Conservation (phyloP, 2,329 filamentous ascomycete genomes). For the Trichophyton schoenleinii region DNA sequence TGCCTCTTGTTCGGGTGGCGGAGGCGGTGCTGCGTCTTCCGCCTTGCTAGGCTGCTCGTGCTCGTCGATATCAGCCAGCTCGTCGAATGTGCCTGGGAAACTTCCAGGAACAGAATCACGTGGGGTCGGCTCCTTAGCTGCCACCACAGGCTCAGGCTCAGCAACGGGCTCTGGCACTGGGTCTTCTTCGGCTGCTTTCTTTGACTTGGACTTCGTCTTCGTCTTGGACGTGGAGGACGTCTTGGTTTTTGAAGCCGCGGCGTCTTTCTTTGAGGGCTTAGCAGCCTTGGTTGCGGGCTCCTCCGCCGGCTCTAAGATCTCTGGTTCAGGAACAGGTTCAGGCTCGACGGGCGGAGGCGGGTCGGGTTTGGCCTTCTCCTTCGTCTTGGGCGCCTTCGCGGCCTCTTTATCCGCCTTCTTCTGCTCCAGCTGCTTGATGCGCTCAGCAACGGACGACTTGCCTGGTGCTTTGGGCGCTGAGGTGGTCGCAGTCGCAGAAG, state of each 20-base stretch:
- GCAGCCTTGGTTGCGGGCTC: constrained; percentile 17
- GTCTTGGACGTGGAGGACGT: background rate
- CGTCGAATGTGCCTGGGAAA: constrained; percentile 39
- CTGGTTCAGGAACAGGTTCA: constrained; percentile 15
- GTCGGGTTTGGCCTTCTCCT: constrained; percentile 22
- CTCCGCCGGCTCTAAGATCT: background rate
- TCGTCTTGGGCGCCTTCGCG: constrained; percentile 24
- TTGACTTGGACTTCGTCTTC: constrained; percentile 4
- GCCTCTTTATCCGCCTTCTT: constrained; percentile 30
- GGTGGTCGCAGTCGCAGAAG: constrained; percentile 27
- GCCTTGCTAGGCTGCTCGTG: constrained; percentile 16
- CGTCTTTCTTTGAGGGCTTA: constrained; percentile 16
- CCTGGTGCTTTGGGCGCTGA: constrained; percentile 25
- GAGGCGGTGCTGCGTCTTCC: constrained; percentile 14
- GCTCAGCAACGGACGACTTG: constrained; percentile 40
- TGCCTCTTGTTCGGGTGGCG: constrained; percentile 15
- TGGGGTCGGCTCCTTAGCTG: constrained; percentile 16
- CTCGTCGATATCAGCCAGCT: constrained; percentile 34
- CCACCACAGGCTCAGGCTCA: background rate
- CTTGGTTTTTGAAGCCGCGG: constrained; percentile 22
- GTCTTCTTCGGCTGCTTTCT: background rate
- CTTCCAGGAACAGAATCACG: constrained; percentile 40
- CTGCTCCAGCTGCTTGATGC: constrained; percentile 38
- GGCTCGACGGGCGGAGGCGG: constrained; percentile 21
- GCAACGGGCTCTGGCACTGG: too few relatives aligned